phyloP scores from a whole-genome alignment of 2,329 filamentous ascomycete species.

The Fusarium nygamai region DNA sequence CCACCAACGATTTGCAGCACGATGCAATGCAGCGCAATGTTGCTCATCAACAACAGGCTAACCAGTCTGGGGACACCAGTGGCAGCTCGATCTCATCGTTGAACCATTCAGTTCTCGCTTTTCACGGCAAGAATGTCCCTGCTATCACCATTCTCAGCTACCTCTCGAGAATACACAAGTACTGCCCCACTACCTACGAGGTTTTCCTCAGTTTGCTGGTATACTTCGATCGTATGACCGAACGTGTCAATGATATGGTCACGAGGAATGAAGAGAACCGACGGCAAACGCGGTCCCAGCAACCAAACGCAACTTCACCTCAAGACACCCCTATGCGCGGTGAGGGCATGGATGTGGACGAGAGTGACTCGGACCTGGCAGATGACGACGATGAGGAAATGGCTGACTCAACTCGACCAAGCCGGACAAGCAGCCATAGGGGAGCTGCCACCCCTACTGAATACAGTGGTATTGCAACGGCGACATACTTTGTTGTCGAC shows the following conservation, averaged over 20 bases:
- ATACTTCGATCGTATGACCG: conserved; percentile 99
- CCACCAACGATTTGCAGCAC: conserved; percentile 94
- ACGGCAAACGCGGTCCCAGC: conserved; percentile 38
- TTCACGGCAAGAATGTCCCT: conserved; percentile 97
- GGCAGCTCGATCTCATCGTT: conserved; percentile 68
- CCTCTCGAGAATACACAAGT: conserved; percentile 95
- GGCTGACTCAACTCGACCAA: conserved; percentile 43
- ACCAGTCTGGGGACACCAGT: conserved; percentile 54
- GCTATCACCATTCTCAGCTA: conserved; percentile 98
- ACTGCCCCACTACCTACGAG: conserved; percentile 98
- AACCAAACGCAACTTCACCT: conserved; percentile 17
- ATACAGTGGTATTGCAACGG: conserved; percentile 43
- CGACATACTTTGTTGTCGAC: conserved; percentile 88
- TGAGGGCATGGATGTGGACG: conserved; percentile 48
- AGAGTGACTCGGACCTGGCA: conserved; percentile 61
- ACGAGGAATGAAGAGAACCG: conserved; percentile 71
- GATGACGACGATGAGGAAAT: conserved; percentile 56
- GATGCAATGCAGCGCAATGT: conserved; percentile 83
- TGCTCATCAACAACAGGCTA: conserved; percentile 66
- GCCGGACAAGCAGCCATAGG: conserved; percentile 35
- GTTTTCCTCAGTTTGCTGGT: conserved; percentile 95
- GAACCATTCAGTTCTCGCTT: conserved; percentile 81
- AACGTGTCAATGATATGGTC: conserved; percentile 86
- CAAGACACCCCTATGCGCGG: conserved; percentile 47
- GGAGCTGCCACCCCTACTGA: conserved; percentile 39